Conservation (phyloP, 148 eudicot genomes). For the Heliosperma pusillum region DNA sequence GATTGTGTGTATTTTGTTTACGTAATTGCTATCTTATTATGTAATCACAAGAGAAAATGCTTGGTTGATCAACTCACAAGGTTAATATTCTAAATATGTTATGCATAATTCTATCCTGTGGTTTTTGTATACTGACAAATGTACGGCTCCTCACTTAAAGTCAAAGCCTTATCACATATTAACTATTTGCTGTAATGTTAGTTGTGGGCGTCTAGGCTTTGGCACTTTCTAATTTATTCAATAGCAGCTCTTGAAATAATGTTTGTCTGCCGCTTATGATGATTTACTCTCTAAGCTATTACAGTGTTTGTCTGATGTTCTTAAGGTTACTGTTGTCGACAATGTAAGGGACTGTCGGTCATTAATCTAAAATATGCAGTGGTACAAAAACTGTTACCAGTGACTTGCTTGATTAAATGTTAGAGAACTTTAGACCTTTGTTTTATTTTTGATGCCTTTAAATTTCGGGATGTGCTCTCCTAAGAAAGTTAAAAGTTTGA, state of each 20-base stretch:
- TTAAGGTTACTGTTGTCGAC: neutral
- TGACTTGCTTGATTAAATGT: neutral
- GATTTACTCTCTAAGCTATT: neutral
- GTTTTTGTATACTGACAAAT: neutral
- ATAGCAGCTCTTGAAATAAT: neutral
- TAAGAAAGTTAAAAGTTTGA: neutral
- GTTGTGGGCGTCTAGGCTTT: slow-evolving; percentile 1
- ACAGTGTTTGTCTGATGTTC: too few relatives aligned
- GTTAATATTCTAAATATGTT: neutral
- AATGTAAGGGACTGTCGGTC: neutral
- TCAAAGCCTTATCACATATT: neutral
- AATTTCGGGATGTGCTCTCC: neutral
- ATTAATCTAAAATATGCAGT: neutral
- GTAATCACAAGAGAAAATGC: too few relatives aligned
- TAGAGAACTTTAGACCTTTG: neutral
- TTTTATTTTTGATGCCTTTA: neutral
- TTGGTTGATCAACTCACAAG: too few relatives aligned
- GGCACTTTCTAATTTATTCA: neutral
- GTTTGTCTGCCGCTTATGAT: neutral
- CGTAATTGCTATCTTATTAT: too few relatives aligned
- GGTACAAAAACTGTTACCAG: neutral
- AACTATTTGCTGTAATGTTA: neutral
- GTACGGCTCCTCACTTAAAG: neutral
- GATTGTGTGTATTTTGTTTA: neutral
- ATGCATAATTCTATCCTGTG: neutral